These are phyloP conservation scores for Adiantum capillusveneris DNA, from an alignment of 75 land plant genomes.

Conservation along the genomic window DNA sequence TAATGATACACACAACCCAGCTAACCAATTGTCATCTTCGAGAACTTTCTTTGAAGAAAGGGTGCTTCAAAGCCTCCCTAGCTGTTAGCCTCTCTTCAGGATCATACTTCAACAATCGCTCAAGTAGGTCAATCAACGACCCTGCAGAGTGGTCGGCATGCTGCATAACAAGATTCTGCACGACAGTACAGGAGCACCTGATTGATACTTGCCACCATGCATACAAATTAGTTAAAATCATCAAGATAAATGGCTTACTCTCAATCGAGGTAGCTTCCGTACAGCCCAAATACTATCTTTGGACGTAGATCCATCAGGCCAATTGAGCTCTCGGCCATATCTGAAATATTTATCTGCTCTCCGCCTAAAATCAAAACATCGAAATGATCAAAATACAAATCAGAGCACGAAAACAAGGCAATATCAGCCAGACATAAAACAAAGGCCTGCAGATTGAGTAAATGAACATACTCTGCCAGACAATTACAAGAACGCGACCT, in stretches of 20 bases:
- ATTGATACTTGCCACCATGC: too few species aligned
- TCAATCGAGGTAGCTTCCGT: slow-evolving; percentile 48
- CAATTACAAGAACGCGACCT: too few species aligned
- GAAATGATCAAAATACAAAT: too few species aligned
- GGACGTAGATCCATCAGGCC: slow-evolving; percentile 90
- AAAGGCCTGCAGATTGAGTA: too few species aligned
- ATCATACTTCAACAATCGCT: slow-evolving; percentile 9
- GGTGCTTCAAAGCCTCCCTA: slow-evolving; percentile 9
- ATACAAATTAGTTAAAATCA: too few species aligned
- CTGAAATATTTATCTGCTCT: slow-evolving; percentile 55
- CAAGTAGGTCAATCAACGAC: slow-evolving; percentile 6
- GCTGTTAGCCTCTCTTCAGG: slow-evolving; percentile 9
- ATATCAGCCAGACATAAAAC: too few species aligned
- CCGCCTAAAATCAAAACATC: slow-evolving; percentile 32
- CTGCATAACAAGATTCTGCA: slow-evolving; percentile 16
- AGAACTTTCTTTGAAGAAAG: slow-evolving; percentile 7
- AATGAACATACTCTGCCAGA: too few species aligned
- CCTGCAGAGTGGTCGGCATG: slow-evolving; percentile 12
- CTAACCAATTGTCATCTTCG: not conserved
- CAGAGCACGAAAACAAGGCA: too few species aligned
- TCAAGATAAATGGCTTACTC: slow-evolving; percentile 25
- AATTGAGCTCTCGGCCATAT: slow-evolving; percentile 54
- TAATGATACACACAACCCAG: too few species aligned
- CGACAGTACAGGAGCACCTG: not conserved
- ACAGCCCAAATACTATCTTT: slow-evolving; percentile 87